Evolutionary conservation across 805 yeast genomes (phyloP), one percentile per base, ranked within the genome.

Genomic region (Teunomyces lycoperdinae): DNA sequence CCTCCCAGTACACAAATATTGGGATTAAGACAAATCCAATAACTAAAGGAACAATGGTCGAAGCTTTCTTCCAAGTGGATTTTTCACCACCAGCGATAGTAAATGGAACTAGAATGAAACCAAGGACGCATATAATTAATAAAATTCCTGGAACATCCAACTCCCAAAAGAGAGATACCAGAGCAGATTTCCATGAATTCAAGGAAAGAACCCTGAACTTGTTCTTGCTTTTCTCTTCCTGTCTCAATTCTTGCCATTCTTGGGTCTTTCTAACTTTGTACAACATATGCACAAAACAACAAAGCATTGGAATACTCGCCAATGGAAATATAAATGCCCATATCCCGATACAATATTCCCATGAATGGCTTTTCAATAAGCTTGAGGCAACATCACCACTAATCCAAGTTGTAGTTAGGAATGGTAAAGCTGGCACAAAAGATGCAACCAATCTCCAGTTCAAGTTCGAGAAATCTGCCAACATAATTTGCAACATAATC

Each of bases 321-420:
- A 84, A 67, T 28, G 91, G 91, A 73, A 82, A 79, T 52, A 86
- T 84, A 56, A 84, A 82, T 1, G 90, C 89, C 87, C 87, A 86
- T 79, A 86, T 85, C 33, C 85, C 90, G 55, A 85, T 80, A 58
- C 84, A 85, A 50, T 57, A 69, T 43, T 52, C 58, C 91, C 91
- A 86, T 9, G 81, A 73, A 84, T 89, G 83, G 27, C 10, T 31
- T 9, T 64, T 64, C 29, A 67, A 67, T 47, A 74, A 63, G 31
- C 65, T 65, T 7, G 62, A 52, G 10, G 77, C 66, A 43, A 87
- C 71, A 56, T 82, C 70, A 59, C 89, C 91, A 27, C 83, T 67
- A 48, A 85, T 74, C 92, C 94, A 87, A n/a, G 92, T 83, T 66
- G 84, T 87, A 66, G 87, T 82, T 56, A 87, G 79, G 56, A 77